Conservation (phyloP, 345 rosid species). For the Anacardium occidentale region DNA sequence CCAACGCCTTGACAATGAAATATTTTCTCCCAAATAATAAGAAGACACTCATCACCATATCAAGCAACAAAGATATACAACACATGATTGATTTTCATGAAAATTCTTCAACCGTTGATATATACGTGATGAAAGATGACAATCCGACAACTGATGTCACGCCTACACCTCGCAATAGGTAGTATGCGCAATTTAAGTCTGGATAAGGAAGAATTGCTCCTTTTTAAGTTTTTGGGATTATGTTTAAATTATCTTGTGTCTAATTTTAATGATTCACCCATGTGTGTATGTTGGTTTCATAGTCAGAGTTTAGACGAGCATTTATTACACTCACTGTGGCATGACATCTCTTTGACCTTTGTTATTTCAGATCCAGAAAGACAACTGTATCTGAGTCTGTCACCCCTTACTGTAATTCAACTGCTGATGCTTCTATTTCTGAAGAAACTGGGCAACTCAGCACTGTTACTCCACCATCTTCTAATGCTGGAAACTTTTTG, state of each 20-base stretch:
- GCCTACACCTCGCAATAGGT: slow-evolving; percentile 26
- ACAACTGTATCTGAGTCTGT: slow-evolving; percentile 24
- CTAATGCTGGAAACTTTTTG: slow-evolving; percentile 13
- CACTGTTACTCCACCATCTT: slow-evolving; percentile 5
- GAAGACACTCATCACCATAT: slow-evolving; percentile 42
- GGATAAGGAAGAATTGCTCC: background rate
- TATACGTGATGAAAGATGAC: slow-evolving; percentile 30
- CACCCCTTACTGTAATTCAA: slow-evolving; percentile 21
- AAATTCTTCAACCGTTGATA: slow-evolving; percentile 44
- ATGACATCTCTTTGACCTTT: background rate
- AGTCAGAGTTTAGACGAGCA: slow-evolving; percentile 5
- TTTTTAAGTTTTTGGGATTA: background rate
- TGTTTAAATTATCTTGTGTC: background rate
- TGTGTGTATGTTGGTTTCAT: slow-evolving; percentile 5
- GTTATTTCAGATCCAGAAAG: slow-evolving; percentile 30
- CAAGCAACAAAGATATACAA: slow-evolving; percentile 45
- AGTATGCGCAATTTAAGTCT: slow-evolving; percentile 13
- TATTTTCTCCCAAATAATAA: slow-evolving; percentile 55
- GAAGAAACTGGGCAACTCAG: slow-evolving; percentile 17
- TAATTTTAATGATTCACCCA: background rate
- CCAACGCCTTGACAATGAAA: slow-evolving; percentile 37
- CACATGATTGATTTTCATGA: slow-evolving; percentile 49
- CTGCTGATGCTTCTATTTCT: slow-evolving; percentile 18
- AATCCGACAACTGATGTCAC: slow-evolving; percentile 12
- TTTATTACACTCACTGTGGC: slow-evolving; percentile 4